Conservation (phyloP, 805 yeast genomes). For the Sugiyamaella chiloensis region DNA sequence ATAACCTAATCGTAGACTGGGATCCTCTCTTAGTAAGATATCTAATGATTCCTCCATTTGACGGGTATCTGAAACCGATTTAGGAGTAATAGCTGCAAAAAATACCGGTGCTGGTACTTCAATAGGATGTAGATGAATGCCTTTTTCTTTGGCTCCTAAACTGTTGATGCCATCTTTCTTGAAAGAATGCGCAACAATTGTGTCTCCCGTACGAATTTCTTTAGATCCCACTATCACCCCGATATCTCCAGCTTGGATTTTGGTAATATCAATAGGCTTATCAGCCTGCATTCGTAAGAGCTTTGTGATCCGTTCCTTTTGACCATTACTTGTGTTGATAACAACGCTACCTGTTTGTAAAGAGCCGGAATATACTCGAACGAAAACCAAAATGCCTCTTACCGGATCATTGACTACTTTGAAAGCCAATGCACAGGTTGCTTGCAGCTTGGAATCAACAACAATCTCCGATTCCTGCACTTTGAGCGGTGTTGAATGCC, state of each 20-base stretch:
- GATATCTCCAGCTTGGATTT: slow-evolving; percentile 73
- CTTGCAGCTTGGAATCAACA: slow-evolving; percentile 30
- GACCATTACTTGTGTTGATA: slow-evolving; percentile 66
- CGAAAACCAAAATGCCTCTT: slow-evolving; percentile 78
- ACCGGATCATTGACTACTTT: slow-evolving; percentile 81
- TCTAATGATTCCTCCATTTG: slow-evolving; percentile 67
- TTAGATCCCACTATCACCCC: slow-evolving; percentile 81
- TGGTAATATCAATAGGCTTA: slow-evolving; percentile 65
- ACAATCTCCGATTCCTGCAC: slow-evolving; percentile 10
- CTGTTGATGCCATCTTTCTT: slow-evolving; percentile 49
- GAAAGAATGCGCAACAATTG: slow-evolving; percentile 61
- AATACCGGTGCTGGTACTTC: slow-evolving; percentile 90
- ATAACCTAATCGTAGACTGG: slow-evolving; percentile 66
- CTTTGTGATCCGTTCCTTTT: slow-evolving; percentile 61
- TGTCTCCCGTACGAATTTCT: slow-evolving; percentile 85
- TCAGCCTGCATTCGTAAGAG: slow-evolving; percentile 87
- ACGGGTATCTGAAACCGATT: slow-evolving; percentile 74
- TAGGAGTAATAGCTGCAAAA: slow-evolving; percentile 79
- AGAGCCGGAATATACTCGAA: slow-evolving; percentile 84
- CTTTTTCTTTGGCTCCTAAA: slow-evolving; percentile 44
- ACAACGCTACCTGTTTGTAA: slow-evolving; percentile 60
- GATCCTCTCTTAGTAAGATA: slow-evolving; percentile 79
- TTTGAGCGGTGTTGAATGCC: background rate
- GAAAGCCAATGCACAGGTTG: slow-evolving; percentile 81
- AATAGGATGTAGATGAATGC: slow-evolving; percentile 66